Conservation (phyloP, 2,329 filamentous ascomycete species). For the Alternaria postmessia region DNA sequence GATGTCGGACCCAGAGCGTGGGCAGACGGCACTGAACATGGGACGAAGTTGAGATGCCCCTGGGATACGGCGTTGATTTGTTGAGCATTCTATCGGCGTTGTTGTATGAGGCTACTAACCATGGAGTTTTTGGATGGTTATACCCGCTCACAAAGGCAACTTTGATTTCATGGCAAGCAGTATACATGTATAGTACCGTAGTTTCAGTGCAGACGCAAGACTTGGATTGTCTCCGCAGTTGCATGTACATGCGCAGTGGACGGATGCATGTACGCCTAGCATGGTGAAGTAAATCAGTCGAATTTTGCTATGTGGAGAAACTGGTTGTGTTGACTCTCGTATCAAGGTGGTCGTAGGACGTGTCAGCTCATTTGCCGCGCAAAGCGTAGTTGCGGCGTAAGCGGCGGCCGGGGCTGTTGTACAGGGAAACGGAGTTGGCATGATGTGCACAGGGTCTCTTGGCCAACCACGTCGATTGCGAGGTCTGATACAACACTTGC, state of each 20-base stretch:
- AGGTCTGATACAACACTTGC: conserved; percentile 15
- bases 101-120: background rate
- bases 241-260: background rate
- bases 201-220: background rate
- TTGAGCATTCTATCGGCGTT: background rate
- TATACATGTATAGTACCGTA: background rate
- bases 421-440: conserved; percentile 21
- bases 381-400: conserved; percentile 19
- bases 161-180: background rate
- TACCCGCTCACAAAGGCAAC: conserved; percentile 29
- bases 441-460: conserved; percentile 24
- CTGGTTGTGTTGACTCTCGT: background rate
- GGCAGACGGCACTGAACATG: conserved; percentile 56
- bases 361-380: conserved; percentile 4
- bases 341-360: background rate
- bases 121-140: conserved; percentile 22
- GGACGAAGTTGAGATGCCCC: conserved; percentile 8
- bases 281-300: background rate
- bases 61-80: background rate
- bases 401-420: conserved; percentile 18
- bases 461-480: conserved; percentile 23
- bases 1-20: conserved; percentile 64
- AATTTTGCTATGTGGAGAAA: background rate
- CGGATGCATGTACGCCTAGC: background rate
- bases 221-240: background rate